phyloP scores from a whole-genome alignment of 441 rosid species.

The Populus hybrid region DNA sequence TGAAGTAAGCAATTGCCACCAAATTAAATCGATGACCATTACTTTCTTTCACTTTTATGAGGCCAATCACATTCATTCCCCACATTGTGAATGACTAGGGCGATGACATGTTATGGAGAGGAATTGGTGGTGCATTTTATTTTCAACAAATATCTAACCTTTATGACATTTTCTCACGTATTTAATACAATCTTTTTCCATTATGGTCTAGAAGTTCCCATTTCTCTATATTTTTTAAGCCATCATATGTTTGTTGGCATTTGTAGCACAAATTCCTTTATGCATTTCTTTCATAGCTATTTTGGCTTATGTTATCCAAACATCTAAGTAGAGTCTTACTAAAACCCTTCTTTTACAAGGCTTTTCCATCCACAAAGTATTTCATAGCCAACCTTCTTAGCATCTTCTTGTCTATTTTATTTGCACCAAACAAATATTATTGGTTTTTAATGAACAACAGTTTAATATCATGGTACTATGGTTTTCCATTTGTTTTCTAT shows the following conservation, averaged over 20 bases:
- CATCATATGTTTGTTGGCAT: background rate
- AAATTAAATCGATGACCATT: conserved; percentile 2
- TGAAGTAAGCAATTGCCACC: background rate
- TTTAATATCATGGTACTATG: background rate
- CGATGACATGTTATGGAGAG: background rate
- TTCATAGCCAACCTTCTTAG: background rate
- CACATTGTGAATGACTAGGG: background rate
- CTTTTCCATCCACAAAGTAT: background rate
- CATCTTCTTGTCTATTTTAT: background rate
- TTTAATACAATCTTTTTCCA: background rate
- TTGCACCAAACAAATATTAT: background rate
- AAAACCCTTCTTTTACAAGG: background rate
- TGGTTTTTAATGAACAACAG: background rate
- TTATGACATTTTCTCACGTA: background rate
- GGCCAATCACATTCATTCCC: conserved; percentile 4
- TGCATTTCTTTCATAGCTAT: background rate
- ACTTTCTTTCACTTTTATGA: background rate
- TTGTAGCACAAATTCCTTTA: background rate
- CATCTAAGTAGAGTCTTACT: background rate
- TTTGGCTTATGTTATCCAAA: background rate
- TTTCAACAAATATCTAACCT: background rate
- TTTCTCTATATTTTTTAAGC: background rate
- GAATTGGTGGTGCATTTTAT: background rate
- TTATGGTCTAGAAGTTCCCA: background rate
- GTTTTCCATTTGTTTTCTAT: background rate